These are phyloP conservation scores for Cenchrus purpureus DNA, from an alignment of 176 grass and related monocot genomes.

Conservation along the genomic window DNA sequence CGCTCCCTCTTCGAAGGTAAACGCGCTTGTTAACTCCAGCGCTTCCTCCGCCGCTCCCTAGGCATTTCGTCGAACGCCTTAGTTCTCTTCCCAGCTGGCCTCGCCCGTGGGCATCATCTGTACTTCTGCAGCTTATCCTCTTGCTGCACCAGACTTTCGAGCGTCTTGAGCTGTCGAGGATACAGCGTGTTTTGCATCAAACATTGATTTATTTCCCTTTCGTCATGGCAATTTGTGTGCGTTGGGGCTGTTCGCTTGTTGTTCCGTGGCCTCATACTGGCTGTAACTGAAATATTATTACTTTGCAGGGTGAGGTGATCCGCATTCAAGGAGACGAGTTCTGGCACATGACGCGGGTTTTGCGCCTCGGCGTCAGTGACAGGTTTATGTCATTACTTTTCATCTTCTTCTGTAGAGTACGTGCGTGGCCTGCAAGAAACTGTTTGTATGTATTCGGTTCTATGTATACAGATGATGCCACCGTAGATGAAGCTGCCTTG, in stretches of 20 bases:
- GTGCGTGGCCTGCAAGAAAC: not conserved
- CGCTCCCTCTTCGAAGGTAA: constrained; percentile 67
- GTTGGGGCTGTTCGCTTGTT: not conserved
- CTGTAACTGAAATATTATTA: not conserved
- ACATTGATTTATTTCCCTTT: not conserved
- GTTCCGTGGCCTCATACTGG: not conserved
- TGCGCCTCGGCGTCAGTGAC: constrained; percentile 73
- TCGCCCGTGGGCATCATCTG: not conserved
- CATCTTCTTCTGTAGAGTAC: not conserved
- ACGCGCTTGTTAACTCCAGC: not conserved
- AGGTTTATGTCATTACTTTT: constrained; percentile 50
- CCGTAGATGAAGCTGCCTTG: not conserved
- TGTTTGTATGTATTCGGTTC: not conserved
- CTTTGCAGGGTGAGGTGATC: constrained; percentile 71
- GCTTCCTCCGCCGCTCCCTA: not conserved
- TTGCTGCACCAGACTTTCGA: not conserved
- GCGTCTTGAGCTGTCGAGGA: not conserved
- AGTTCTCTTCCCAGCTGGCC: not conserved
- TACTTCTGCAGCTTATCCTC: not conserved
- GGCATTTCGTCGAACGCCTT: constrained; percentile 55
- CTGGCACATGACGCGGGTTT: constrained; percentile 90
- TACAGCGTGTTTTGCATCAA: not conserved
- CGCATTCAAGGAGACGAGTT: constrained; percentile 92
- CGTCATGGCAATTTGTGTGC: not conserved
- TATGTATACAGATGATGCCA: not conserved